A percentile compares a stretch with the other conserved stretches of the same genome.
Evolutionary conservation across 805 yeast species (phyloP).

Genomic region (Teunomyces stri): DNA sequence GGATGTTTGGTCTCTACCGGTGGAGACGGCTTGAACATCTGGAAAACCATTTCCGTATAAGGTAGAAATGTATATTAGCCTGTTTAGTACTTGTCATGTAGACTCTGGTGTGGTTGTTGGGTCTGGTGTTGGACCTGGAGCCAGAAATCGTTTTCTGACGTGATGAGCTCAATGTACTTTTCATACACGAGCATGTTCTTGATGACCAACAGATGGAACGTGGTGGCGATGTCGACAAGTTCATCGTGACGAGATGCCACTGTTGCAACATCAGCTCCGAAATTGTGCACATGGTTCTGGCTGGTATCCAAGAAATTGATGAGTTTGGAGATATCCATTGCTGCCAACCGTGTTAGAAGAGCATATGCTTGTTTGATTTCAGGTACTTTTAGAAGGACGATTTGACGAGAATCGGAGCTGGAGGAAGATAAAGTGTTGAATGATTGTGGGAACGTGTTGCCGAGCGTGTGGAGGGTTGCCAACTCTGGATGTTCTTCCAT

Average conservation of each 20-base stretch:
- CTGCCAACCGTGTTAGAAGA: slow-evolving; percentile 20
- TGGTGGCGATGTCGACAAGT: slow-evolving; percentile 14
- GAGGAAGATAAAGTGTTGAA: neutral
- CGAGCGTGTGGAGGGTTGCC: slow-evolving; percentile 14
- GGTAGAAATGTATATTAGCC: slow-evolving; percentile 2
- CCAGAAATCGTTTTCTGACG: slow-evolving; percentile 29
- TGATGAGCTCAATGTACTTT: slow-evolving; percentile 19
- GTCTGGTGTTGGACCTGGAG: slow-evolving; percentile 14
- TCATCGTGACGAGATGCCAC: slow-evolving; percentile 8
- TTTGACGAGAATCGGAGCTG: neutral
- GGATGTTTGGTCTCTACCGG: slow-evolving; percentile 95
- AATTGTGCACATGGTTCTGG: slow-evolving; percentile 18
- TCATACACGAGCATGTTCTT: slow-evolving; percentile 32
- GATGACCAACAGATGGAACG: slow-evolving; percentile 21
- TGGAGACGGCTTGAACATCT: slow-evolving; percentile 87
- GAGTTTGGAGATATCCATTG: slow-evolving; percentile 19
- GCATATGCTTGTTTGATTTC: slow-evolving; percentile 19
- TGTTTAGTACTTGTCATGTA: neutral
- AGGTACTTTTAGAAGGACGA: slow-evolving; percentile 21
- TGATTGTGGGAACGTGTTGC: slow-evolving; percentile 12
- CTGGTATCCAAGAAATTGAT: slow-evolving; percentile 16
- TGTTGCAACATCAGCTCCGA: slow-evolving; percentile 9
- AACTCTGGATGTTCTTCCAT: slow-evolving; percentile 18
- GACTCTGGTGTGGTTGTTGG: neutral
- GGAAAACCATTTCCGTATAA: slow-evolving; percentile 96